Conservation (phyloP, 306 rosid genomes). For the Clitoria ternatea region DNA sequence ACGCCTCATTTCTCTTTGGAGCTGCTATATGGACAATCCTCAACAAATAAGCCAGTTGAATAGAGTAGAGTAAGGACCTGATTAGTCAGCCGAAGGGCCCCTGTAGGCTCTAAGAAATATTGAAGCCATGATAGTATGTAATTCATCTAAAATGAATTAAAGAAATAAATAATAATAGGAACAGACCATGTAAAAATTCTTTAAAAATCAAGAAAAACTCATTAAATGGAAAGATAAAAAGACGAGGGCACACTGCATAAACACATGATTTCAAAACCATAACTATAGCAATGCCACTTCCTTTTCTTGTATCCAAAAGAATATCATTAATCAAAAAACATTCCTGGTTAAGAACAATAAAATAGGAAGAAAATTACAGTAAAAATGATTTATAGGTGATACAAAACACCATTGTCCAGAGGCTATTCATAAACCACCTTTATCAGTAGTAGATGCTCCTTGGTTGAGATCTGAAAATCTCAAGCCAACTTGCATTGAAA, state of each 20-base stretch:
- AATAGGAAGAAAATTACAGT: neutral
- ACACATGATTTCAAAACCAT: neutral
- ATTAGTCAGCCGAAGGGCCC: neutral
- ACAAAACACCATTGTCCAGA: neutral
- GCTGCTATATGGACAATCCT: conserved; percentile 2
- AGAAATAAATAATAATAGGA: neutral
- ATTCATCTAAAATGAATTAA: neutral
- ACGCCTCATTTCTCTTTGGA: neutral
- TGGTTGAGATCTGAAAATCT: conserved; percentile 37
- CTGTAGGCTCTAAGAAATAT: neutral
- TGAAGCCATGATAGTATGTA: neutral
- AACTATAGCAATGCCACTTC: neutral
- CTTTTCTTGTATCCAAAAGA: conserved; percentile 10
- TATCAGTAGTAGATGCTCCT: conserved; percentile 23
- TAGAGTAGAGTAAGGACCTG: neutral
- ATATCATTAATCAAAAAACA: conserved; percentile 18
- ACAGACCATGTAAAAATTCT: neutral
- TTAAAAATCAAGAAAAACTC: neutral
- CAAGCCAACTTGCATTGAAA: conserved; percentile 26
- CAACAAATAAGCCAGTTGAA: neutral
- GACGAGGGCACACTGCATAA: neutral
- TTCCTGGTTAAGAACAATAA: conserved; percentile 10
- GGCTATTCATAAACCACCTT: conserved; percentile 15
- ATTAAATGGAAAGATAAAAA: neutral
- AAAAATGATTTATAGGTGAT: neutral